phyloP scores from a whole-genome alignment of 257 asterid genomes.

The Voacanga thouarsii region DNA sequence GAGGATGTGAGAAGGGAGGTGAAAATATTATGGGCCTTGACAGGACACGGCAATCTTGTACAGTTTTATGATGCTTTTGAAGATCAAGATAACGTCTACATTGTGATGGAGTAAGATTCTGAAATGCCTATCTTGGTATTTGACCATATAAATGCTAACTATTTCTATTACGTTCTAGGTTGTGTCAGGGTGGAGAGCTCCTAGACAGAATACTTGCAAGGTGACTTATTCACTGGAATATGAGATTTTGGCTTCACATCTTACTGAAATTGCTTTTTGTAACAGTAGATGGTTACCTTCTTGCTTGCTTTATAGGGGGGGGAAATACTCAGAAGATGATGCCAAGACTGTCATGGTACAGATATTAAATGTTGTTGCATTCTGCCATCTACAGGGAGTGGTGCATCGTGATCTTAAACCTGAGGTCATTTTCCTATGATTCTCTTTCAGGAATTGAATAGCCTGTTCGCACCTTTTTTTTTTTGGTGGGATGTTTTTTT shows the following conservation, averaged over 20 bases:
- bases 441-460: neutral
- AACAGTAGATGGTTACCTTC: neutral
- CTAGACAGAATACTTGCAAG: slow-evolving; percentile 62
- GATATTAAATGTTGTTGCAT: slow-evolving; percentile 54
- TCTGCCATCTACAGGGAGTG: slow-evolving; percentile 64
- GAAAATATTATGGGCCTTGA: slow-evolving; percentile 54
- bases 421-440: slow-evolving; percentile 38
- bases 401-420: slow-evolving; percentile 82
- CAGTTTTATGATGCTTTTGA: slow-evolving; percentile 63
- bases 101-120: slow-evolving; percentile 69
- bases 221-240: slow-evolving; percentile 24
- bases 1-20: slow-evolving; percentile 73
- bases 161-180: slow-evolving; percentile 31
- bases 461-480: neutral
- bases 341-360: slow-evolving; percentile 54
- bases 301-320: slow-evolving; percentile 40
- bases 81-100: slow-evolving; percentile 58
- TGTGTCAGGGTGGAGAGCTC: slow-evolving; percentile 81
- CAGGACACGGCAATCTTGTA: slow-evolving; percentile 51
- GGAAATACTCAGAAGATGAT: slow-evolving; percentile 60
- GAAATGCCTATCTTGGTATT: neutral
- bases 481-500: too few species aligned
- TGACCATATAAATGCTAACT: neutral
- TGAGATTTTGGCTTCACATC: slow-evolving; percentile 5
- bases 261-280: neutral